Conservation (phyloP, 1,284 basidiomycete species). For the Trichosporon inkin region DNA sequence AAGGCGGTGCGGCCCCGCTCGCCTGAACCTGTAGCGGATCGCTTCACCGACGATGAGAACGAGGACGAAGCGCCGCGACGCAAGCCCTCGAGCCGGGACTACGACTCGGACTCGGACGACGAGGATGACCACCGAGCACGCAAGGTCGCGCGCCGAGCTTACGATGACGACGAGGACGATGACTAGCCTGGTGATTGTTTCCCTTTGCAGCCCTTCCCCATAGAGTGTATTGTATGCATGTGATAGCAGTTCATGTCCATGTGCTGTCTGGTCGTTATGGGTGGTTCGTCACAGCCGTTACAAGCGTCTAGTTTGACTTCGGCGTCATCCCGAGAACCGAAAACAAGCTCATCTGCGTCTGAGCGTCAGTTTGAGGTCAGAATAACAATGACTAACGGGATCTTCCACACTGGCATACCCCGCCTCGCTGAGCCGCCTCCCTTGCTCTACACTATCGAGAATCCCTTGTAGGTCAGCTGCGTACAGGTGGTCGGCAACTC, state of each 20-base stretch:
- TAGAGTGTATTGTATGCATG: conserved; percentile 22
- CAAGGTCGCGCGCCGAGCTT: conserved; percentile 14
- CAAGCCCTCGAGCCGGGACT: conserved; percentile 18
- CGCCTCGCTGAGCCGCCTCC: conserved; percentile 40
- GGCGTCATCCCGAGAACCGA: conserved; percentile 34
- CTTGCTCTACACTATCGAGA: conserved; percentile 42
- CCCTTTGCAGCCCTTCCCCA: conserved; percentile 5
- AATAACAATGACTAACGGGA: conserved; percentile 32
- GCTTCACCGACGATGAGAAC: conserved; percentile 61
- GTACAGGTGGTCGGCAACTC: conserved; percentile 16
- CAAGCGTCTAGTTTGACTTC: conserved; percentile 19
- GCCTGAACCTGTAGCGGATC: conserved; percentile 41
- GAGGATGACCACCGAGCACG: conserved; percentile 11
- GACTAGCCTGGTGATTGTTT: conserved; percentile 16
- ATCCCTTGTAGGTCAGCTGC: conserved; percentile 35
- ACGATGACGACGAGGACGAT: conserved; percentile 24
- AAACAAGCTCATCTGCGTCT: conserved; percentile 42
- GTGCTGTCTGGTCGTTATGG: neutral
- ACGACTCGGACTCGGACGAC: conserved; percentile 24
- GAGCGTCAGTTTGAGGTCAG: neutral
- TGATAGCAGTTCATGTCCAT: conserved; percentile 6
- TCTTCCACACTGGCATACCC: conserved; percentile 45
- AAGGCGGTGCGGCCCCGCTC: conserved; percentile 11
- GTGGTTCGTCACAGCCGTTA: neutral
- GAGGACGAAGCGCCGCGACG: conserved; percentile 58